A percentile compares a stretch with the other conserved stretches of the same genome.
Evolutionary conservation across 1,139 yeast species (phyloP).

Genomic region (Taphrina confusa): DNA sequence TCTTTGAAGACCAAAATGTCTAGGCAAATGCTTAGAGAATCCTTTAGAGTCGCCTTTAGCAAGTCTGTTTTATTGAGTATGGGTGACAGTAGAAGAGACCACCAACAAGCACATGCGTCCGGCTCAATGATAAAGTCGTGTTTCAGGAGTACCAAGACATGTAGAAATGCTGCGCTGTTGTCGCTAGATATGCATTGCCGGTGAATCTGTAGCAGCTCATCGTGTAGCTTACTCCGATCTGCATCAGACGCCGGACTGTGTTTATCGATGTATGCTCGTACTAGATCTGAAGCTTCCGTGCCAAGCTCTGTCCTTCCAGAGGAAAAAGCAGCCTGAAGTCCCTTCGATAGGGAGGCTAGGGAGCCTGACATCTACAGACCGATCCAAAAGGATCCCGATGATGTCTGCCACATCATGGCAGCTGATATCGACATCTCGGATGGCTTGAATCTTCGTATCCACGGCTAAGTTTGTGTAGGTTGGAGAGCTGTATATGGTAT

Average conservation of each 20-base stretch:
- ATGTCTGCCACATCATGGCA: too few relatives aligned
- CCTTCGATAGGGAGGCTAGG: conserved; percentile 17
- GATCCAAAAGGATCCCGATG: too few relatives aligned
- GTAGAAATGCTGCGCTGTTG: conserved; percentile 53
- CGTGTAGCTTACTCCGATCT: conserved; percentile 52
- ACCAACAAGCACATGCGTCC: conserved; percentile 56
- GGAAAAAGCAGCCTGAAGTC: conserved; percentile 13
- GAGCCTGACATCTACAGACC: conserved; percentile 20
- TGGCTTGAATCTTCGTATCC: too few relatives aligned
- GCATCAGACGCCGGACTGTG: conserved; percentile 51
- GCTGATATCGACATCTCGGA: too few relatives aligned
- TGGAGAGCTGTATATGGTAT: too few relatives aligned
- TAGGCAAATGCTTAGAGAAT: conserved; percentile 49
- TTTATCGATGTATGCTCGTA: conserved; percentile 43
- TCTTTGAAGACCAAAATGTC: conserved; percentile 42
- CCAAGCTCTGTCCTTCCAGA: background rate
- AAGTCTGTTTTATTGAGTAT: conserved; percentile 57
- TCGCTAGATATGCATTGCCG: conserved; percentile 48
- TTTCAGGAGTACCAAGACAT: conserved; percentile 50
- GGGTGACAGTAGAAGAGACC: conserved; percentile 55
- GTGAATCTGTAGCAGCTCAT: conserved; percentile 55
- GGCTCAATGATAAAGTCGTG: conserved; percentile 49
- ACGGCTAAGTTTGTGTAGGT: too few relatives aligned
- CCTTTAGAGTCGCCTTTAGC: conserved; percentile 52
- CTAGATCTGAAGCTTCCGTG: background rate